phyloP scores from a whole-genome alignment of 768 basidiomycete genomes.

The Podaxis sp. region DNA sequence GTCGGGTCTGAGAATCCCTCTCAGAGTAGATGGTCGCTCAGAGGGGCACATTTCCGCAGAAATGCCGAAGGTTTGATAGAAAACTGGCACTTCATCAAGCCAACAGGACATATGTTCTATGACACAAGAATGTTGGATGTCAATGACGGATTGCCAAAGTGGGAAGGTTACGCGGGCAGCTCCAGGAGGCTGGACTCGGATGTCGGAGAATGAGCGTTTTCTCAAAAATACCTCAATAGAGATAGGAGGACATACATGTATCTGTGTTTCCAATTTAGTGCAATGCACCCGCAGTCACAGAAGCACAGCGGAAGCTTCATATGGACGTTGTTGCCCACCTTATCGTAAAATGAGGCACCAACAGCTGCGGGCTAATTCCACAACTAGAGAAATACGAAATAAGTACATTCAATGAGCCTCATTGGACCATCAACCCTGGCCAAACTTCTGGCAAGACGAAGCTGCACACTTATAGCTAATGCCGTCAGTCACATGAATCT shows the following conservation, averaged over 20 bases:
- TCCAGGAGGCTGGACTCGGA: slow-evolving; percentile 22
- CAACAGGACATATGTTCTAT: slow-evolving; percentile 66
- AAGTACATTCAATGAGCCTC: background rate
- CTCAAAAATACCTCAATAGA: background rate
- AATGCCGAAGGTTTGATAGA: slow-evolving; percentile 20
- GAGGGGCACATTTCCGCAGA: background rate
- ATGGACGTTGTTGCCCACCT: background rate
- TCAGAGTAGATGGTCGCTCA: background rate
- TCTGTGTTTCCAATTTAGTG: too few species aligned
- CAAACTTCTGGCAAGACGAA: background rate
- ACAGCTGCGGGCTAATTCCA: background rate
- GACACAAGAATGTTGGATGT: slow-evolving; percentile 57
- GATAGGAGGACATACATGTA: too few species aligned
- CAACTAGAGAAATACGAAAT: background rate
- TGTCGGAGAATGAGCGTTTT: background rate
- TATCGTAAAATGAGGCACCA: background rate
- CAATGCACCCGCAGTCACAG: background rate
- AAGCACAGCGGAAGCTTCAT: background rate
- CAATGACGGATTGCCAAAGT: slow-evolving; percentile 52
- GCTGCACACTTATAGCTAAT: background rate
- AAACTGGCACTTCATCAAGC: slow-evolving; percentile 52
- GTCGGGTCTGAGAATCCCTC: background rate
- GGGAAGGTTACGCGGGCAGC: slow-evolving; percentile 54
- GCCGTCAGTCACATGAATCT: background rate
- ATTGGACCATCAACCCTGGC: background rate